phyloP scores from a whole-genome alignment of 1,284 basidiomycete species.

The Inonotus obliquus region DNA sequence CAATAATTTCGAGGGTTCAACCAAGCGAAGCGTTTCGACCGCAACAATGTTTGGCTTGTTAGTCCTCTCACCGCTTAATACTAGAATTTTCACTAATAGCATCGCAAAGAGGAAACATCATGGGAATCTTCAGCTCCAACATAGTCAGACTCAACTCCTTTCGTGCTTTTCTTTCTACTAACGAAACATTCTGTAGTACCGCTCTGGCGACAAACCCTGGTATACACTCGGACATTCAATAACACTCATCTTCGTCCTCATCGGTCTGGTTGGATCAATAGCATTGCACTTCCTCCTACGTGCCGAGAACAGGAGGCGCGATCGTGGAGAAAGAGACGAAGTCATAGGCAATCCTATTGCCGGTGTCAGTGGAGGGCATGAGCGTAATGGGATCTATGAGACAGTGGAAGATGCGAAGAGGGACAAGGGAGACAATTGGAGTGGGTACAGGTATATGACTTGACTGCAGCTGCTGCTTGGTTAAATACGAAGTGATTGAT shows the following conservation, averaged over 20 bases:
- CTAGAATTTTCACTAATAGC: not conserved
- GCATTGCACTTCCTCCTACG: slow-evolving; percentile 34
- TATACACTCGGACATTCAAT: slow-evolving; percentile 48
- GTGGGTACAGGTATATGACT: slow-evolving; percentile 49
- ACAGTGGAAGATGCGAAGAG: slow-evolving; percentile 47
- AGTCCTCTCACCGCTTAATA: slow-evolving; percentile 12
- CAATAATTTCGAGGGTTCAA: slow-evolving; percentile 70
- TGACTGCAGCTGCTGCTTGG: slow-evolving; percentile 7
- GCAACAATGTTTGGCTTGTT: slow-evolving; percentile 57
- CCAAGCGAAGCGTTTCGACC: slow-evolving; percentile 69
- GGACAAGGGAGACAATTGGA: slow-evolving; percentile 57
- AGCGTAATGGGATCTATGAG: slow-evolving; percentile 35
- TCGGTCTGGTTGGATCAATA: slow-evolving; percentile 39
- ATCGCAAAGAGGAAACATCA: slow-evolving; percentile 36
- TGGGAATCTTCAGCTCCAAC: slow-evolving; percentile 43
- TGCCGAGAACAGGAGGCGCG: slow-evolving; percentile 40
- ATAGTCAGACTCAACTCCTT: slow-evolving; percentile 29
- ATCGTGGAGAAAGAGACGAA: slow-evolving; percentile 45
- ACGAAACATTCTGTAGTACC: slow-evolving; percentile 29
- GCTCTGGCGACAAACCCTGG: slow-evolving; percentile 37
- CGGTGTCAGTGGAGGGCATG: slow-evolving; percentile 8
- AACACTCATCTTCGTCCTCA: slow-evolving; percentile 43
- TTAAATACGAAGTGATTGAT: not conserved
- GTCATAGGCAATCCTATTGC: slow-evolving; percentile 32
- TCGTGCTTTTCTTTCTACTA: slow-evolving; percentile 17